A percentile compares a stretch with the other conserved stretches of the same genome.
Evolutionary conservation across 345 rosid species (phyloP).

Genomic region (Alliaria petiolata): DNA sequence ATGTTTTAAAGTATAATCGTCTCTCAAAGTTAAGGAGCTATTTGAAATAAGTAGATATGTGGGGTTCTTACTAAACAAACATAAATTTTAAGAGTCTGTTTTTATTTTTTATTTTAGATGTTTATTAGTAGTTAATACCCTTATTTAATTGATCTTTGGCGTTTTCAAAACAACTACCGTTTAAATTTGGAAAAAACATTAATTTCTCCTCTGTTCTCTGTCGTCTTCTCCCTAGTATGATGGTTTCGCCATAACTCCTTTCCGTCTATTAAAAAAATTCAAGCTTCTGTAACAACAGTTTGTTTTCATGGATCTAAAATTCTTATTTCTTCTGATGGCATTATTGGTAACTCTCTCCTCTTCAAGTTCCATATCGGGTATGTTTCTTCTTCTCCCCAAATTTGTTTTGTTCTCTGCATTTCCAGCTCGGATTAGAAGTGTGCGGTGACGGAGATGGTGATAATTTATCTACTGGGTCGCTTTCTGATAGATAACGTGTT

Average conservation of each 20-base stretch:
- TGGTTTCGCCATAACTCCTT: neutral
- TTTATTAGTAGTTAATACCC: neutral
- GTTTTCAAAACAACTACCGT: neutral
- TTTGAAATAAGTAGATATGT: neutral
- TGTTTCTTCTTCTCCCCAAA: neutral
- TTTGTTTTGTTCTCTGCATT: neutral
- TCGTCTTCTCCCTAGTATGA: neutral
- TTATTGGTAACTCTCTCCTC: constrained; percentile 26
- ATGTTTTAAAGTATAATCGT: neutral
- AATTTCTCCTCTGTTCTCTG: neutral
- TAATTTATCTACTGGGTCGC: neutral
- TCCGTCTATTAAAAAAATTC: neutral
- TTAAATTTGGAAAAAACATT: neutral
- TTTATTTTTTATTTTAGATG: neutral
- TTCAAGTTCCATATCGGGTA: constrained; percentile 35
- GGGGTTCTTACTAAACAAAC: neutral
- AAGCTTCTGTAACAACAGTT: neutral
- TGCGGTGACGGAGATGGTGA: neutral
- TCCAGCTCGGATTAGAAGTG: neutral
- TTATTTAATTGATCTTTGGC: neutral
- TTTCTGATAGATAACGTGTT: constrained; percentile 49
- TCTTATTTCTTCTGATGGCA: constrained; percentile 30
- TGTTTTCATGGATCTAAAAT: constrained; percentile 31
- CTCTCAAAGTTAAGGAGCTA: neutral
- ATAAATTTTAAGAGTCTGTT: neutral